Evolutionary conservation across 1,284 basidiomycete genomes (phyloP), one percentile per base, ranked within the genome.

Genomic region (Fomitopsis pinicola): DNA sequence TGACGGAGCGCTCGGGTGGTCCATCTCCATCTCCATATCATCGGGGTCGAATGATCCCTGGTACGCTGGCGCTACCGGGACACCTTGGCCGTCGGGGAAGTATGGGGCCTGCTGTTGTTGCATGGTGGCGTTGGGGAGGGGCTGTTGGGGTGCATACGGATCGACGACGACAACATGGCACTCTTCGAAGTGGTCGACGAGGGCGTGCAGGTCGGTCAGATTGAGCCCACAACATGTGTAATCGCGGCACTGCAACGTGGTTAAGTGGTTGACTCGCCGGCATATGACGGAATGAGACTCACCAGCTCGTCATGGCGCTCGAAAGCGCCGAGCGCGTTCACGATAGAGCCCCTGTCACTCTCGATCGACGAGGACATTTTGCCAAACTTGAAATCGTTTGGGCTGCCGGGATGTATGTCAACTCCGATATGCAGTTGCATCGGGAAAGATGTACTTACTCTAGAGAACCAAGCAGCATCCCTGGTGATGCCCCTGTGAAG

Each of bases 151-250:
- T 0, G 68, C 73, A 62, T 78, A 78, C n/a, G 81, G 83, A 72
- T 91, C 87, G 54, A 88, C 72, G 59, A 91, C 84, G 62, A 89
- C 80, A 68, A 94, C 89, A 72, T 94, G 92, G 52, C 86, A 85
- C 62, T 92, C 87, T 69, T 94, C 92, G 67, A 94, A 94, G 70
- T 94, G 92, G 73, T 94, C 91, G 5, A 94, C 82, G 28, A 94
- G 85, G 1, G 89, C 91, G 68, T 95, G 92, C 8, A 95, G 83
- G 72, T 94, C 92, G 53, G 83, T 84, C 22, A 94, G 82, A 63
- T 89, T 83, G 45, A 88, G 77, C 12, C 91, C 92, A 69, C 92
- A 95, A 76, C 92, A 95, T 1, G 86, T 86, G 75, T 92, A 95
- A 71, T 94, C 88, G 61, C 89, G 86, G 75, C 89, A 92, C 82